Base-by-base conservation (phyloP, 805 yeast species). In the Starmera quercuum region DNA sequence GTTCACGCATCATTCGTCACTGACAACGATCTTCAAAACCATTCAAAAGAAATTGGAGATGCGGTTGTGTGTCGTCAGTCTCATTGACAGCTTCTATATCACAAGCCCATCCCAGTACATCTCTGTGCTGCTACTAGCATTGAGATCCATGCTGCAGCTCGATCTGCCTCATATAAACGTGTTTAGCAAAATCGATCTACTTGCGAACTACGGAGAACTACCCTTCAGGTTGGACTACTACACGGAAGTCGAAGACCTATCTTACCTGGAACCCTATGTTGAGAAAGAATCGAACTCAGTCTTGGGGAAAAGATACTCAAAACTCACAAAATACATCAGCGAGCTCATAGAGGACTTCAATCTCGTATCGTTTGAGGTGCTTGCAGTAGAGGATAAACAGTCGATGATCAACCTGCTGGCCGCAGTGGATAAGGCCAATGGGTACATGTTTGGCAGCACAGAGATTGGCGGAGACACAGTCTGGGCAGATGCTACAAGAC, bases 391-490 rank as follows among this genome's bases (percentile, higher is more conserved):
- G 49, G 94, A 92, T 55, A 92, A 92, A 51, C 75, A 78, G 39
- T 77, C 92, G 21, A 92, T 92, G 97, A 88, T 92, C 20, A 71
- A 80, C 32, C 58, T 92, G 24, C 67, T 92, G 29, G 68, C 82
- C 12, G 65, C 75, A 2, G 75, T 92, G 8, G 99, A 92, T 52
- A 88, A 83, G 53, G 90, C 97, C 3, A 84, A 81, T 47, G 99
- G 99, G 0, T 92, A 92, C 53, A 71, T 83, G 45, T 86, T 85
- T 63, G 99, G 99, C 0, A 66, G 88, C 1, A 83, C 87, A 20
- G 99, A 92, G 46, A 68, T 90, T 7, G 95, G 97, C 2, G 98
- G 97, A n/a, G 99, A 92, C 52, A 75, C 90, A 0, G 77, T 92
- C 2, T 92, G 98, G 98, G 83, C 87, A n/a, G 95, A 90, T 46